These are phyloP conservation scores for Hawksworthiomyces lignivorus DNA, from an alignment of 2,329 filamentous ascomycete genomes.

Conservation along the genomic window DNA sequence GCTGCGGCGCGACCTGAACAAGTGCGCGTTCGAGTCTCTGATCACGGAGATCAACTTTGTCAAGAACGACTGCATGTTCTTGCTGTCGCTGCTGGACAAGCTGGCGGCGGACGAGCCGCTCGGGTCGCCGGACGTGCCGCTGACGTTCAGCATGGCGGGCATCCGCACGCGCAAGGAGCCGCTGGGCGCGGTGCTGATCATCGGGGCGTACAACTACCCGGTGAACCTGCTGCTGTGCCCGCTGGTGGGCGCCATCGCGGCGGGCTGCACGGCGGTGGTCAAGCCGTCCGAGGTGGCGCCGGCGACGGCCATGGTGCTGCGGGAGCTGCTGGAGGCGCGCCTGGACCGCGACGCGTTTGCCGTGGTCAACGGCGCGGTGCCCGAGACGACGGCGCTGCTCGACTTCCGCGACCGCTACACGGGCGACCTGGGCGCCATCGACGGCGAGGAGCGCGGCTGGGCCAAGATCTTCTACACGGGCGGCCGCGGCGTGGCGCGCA, in stretches of 20 bases:
- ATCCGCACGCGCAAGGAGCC: constrained; percentile 82
- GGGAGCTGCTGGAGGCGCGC: constrained; percentile 66
- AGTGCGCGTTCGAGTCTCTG: constrained; percentile 66
- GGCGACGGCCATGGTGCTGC: constrained; percentile 66
- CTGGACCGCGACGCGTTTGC: constrained; percentile 72
- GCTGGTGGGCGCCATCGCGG: constrained; percentile 81
- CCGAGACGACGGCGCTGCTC: constrained; percentile 74
- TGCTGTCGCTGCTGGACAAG: constrained; percentile 67
- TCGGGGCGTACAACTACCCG: constrained; percentile 93
- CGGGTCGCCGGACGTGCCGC: constrained; percentile 50
- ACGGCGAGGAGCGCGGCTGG: constrained; percentile 52
- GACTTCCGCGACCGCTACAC: constrained; percentile 43
- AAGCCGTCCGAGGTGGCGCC: constrained; percentile 87
- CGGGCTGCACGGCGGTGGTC: constrained; percentile 80
- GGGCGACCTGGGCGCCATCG: constrained; percentile 2
- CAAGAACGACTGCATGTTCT: constrained; percentile 73
- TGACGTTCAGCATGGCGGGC: constrained; percentile 60
- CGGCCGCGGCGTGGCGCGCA: constrained; percentile 67
- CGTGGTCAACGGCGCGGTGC: constrained; percentile 71
- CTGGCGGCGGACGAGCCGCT: constrained; percentile 79
- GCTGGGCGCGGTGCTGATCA: constrained; percentile 72
- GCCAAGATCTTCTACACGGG: constrained; percentile 99
- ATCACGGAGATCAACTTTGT: constrained; percentile 71
- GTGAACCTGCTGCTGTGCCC: constrained; percentile 72
- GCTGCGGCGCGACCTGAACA: constrained; percentile 68